A percentile compares a stretch with the other conserved stretches of the same genome.
phyloP scores from a whole-genome alignment of 371 early-diverging fungal genomes.

The Mortierella sp. region DNA sequence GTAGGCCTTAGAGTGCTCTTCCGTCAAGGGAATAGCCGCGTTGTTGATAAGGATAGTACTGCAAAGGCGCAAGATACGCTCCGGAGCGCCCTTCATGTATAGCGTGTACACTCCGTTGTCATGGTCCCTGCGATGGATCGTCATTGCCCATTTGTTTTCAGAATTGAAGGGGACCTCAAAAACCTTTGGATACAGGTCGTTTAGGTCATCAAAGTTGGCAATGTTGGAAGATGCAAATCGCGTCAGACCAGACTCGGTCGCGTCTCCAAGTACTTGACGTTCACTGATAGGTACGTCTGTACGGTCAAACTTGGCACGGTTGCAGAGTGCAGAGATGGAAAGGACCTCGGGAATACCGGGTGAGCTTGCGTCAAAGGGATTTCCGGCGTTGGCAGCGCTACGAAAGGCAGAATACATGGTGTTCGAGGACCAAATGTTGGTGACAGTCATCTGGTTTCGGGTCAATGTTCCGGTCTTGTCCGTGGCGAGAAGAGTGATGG shows the following conservation, averaged over 20 bases:
- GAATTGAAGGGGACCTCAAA: conserved; percentile 97
- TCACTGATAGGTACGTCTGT: conserved; percentile 82
- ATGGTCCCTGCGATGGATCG: conserved; percentile 82
- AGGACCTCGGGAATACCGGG: conserved; percentile 79
- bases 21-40: conserved; percentile 63
- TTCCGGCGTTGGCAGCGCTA: conserved; percentile 53
- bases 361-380: conserved; percentile 52
- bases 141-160: conserved; percentile 93
- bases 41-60: conserved; percentile 65
- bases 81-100: conserved; percentile 96
- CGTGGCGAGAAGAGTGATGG: conserved; percentile 91
- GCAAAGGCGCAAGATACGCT: conserved; percentile 86
- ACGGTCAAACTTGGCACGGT: conserved; percentile 88
- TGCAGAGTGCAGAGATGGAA: conserved; percentile 78
- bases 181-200: conserved; percentile 80
- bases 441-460: conserved; percentile 94
- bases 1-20: conserved; percentile 68
- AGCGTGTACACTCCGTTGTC: conserved; percentile 73
- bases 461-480: conserved; percentile 97
- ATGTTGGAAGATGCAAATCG: conserved; percentile 79
- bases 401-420: conserved; percentile 71
- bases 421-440: conserved; percentile 85
- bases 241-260: conserved; percentile 91
- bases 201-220: conserved; percentile 70
- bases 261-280: conserved; percentile 86